These are phyloP conservation scores for Ustilago trichophora DNA, from an alignment of 1,284 basidiomycete genomes.

Conservation along the genomic window DNA sequence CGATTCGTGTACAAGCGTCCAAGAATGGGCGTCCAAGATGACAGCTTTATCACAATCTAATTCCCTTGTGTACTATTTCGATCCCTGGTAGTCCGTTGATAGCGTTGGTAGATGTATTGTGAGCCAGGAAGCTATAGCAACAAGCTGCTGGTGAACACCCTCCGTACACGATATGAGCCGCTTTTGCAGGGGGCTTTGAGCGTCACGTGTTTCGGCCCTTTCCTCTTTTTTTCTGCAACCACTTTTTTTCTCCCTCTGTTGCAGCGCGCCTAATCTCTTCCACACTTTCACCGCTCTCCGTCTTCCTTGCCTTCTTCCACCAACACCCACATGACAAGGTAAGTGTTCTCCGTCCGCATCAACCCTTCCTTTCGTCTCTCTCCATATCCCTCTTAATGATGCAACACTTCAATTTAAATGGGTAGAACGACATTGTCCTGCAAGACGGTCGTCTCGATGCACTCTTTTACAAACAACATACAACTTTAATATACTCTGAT, in stretches of 20 bases:
- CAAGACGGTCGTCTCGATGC: slow-evolving; percentile 41
- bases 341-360: too few relatives aligned
- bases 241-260: slow-evolving; percentile 4
- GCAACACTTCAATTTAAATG: slow-evolving; percentile 19
- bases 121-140: too few relatives aligned
- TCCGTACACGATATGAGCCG: too few relatives aligned
- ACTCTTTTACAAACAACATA: slow-evolving; percentile 29
- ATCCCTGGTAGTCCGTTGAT: neutral
- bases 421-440: slow-evolving; percentile 41
- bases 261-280: neutral
- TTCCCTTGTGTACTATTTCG: neutral
- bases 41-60: neutral
- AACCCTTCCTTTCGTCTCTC: too few relatives aligned
- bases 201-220: slow-evolving; percentile 24
- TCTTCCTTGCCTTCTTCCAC: slow-evolving; percentile 17
- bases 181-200: too few relatives aligned
- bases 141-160: too few relatives aligned
- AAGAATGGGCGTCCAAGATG: slow-evolving; percentile 10
- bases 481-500: slow-evolving; percentile 58
- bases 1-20: slow-evolving; percentile 18
- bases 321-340: slow-evolving; percentile 6
- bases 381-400: too few relatives aligned
- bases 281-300: neutral
- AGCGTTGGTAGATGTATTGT: too few relatives aligned
- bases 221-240: slow-evolving; percentile 2